Conservation (phyloP, 176 grass and related monocot genomes). For the Cenchrus fungigraminus region DNA sequence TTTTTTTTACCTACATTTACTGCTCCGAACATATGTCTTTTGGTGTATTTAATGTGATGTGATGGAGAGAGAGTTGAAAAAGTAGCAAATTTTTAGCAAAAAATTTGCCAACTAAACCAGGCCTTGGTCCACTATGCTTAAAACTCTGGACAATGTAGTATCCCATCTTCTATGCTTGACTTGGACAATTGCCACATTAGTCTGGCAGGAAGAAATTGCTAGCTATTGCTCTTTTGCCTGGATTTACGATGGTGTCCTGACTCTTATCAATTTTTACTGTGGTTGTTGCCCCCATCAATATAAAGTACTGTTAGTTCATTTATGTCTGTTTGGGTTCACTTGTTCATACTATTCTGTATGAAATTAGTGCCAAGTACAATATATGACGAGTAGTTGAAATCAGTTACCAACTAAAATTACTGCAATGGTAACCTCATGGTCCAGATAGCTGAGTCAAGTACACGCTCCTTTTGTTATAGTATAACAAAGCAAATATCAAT, state of each 20-base stretch:
- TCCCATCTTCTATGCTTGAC: not conserved
- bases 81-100: too few species aligned
- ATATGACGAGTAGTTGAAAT: not conserved
- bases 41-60: too few species aligned
- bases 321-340: not conserved
- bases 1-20: too few species aligned
- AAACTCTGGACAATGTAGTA: too few species aligned
- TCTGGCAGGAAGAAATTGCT: not conserved
- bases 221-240: not conserved
- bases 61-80: too few species aligned
- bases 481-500: not conserved
- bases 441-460: not conserved
- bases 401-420: not conserved
- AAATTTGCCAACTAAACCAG: too few species aligned
- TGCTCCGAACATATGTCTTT: too few species aligned
- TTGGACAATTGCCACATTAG: not conserved
- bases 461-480: not conserved
- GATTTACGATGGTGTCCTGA: not conserved
- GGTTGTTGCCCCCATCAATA: not conserved
- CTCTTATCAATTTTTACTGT: not conserved
- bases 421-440: not conserved
- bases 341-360: conserved; percentile 1
- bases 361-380: not conserved
- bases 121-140: too few species aligned
- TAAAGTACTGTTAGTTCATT: not conserved